Base-by-base conservation (phyloP, 495 filamentous ascomycete species). In the Lophiotrema nucula region DNA sequence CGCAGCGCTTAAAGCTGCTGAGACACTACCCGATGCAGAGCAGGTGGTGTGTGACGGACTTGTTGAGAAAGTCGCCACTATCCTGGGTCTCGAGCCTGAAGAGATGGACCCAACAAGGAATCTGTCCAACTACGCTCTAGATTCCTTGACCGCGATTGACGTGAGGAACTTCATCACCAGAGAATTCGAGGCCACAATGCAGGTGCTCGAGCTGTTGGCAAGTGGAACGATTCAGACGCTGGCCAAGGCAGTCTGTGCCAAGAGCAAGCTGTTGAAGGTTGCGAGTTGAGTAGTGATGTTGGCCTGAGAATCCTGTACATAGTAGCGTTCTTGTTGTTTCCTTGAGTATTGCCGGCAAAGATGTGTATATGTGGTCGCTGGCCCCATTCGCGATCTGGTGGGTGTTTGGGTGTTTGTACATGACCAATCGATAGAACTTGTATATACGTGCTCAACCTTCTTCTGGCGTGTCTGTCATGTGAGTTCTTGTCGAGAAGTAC, bases 151-250 rank as follows among this genome's bases (percentile, higher is more conserved):
- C 5, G 47, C 47, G 6, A 39, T 51, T 22, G 47, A 51, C 3
- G 47, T 51, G n/a, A 37, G 47, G 18, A 51, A 51, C 47, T 51
- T 28, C 26, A 48, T 48, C 24, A 48, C 46, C 3, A 48, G 46
- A 23, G 24, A 28, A 23, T 48, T 48, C 16, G 46, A 48, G 46
- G 3, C 46, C 3, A 48, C 23, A 4, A 27, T 48, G 46, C 46
- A 48, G 26, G 46, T 48, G 2, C 24, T 48, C 8, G 46, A 48
- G 24, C 26, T 48, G 46, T 26, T 48, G 44, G 39, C 39, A 6
- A 43, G 39, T 21, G 39, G 39, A 6, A 43, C 39, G 10, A 43
- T 43, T n/a, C 39, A 43, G 8, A 43, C 39, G 39, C 39, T 43
- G 10, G 39, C 39, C 13, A 43, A 43, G 39, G 39, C 39, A 8